Base-by-base conservation (phyloP, 2,329 filamentous ascomycete species). In the Sporothrix globosa region DNA sequence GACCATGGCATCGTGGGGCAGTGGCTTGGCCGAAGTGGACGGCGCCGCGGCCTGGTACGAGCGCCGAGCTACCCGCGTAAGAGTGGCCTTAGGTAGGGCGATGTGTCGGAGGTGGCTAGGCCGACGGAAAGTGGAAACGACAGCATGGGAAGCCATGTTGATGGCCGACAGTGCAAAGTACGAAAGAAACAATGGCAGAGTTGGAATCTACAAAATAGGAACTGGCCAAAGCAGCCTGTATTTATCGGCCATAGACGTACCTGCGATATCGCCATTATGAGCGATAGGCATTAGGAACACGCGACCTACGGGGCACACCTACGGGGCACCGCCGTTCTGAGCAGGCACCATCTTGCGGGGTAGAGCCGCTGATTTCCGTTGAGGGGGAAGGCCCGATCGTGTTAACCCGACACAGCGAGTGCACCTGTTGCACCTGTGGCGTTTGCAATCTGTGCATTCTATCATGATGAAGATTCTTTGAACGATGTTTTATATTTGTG, bases 1-100 rank as follows among this genome's bases (percentile, higher is more conserved):
- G 71, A 82, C 77, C 82, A 86, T 83, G 30, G 56, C 67, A 53
- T 69, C 56, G 27, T n/a, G 34, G 65, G 27, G 19, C 11, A 21
- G 30, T 1, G 63, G 67, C 6, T 24, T n/a, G 24, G 54, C 24
- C 67, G 66, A n/a, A 1, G 34, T 21, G 7, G 34, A 34, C 24
- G 21, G 66, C 10, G 52, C 66, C 52, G 66, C 9, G 53, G 52
- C 63, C 44, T 71, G 60, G 27, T 69, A 69, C 13, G 6, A 41
- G 7, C 68, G 68, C 14, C 21, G 27, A 1, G n/a, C 0, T 17
- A 9, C 11, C 11, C 3, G 11, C 13, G 58, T 17, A 21, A 11
- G 27, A 27, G 21, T 10, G 19, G 11, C 14, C 30, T 13, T 27
- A 4, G 34, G 24, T 44, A 54, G 63, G 30, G 19, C 30, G 50